Percentiles rank a stretch among this genome's conserved stretches.
These are phyloP conservation scores for Fonsecaea pedrosoi DNA, from an alignment of 2,329 filamentous ascomycete species.

Conservation along the genomic window DNA sequence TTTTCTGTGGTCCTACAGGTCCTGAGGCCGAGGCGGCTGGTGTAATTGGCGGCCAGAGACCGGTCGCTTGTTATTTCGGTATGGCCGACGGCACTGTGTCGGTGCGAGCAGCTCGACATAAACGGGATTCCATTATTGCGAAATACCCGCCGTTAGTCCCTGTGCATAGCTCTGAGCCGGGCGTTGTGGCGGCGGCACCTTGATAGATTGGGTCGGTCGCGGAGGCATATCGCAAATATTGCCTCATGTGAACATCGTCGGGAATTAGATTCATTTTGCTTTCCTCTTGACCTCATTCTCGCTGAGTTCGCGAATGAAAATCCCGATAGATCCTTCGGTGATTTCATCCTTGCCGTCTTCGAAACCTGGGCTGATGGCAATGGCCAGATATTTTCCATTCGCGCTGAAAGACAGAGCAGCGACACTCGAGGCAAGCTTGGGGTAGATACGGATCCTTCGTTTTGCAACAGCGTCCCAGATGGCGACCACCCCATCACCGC, in stretches of 20 bases:
- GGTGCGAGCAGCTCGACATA: conserved; percentile 54
- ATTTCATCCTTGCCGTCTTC: conserved; percentile 82
- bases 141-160: conserved; percentile 38
- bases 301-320: conserved; percentile 82
- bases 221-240: background rate
- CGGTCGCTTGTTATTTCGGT: conserved; percentile 93
- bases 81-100: conserved; percentile 77
- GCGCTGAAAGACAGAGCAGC: conserved; percentile 77
- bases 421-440: conserved; percentile 79
- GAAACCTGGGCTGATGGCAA: conserved; percentile 84
- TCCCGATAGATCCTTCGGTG: conserved; percentile 73
- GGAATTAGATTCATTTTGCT: conserved; percentile 66
- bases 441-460: conserved; percentile 86
- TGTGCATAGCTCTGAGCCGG: conserved; percentile 27
- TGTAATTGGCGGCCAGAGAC: conserved; percentile 79
- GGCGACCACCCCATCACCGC: conserved; percentile 89
- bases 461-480: conserved; percentile 93
- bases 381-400: conserved; percentile 78
- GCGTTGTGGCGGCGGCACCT: conserved; percentile 5
- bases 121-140: conserved; percentile 36
- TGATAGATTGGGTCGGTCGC: conserved; percentile 21
- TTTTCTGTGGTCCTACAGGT: conserved; percentile 86
- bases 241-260: conserved; percentile 5
- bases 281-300: conserved; percentile 91
- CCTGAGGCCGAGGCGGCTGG: conserved; percentile 68